Evolutionary conservation across 306 rosid genomes (phyloP).

Genomic region (Pterocarpus santalinus): DNA sequence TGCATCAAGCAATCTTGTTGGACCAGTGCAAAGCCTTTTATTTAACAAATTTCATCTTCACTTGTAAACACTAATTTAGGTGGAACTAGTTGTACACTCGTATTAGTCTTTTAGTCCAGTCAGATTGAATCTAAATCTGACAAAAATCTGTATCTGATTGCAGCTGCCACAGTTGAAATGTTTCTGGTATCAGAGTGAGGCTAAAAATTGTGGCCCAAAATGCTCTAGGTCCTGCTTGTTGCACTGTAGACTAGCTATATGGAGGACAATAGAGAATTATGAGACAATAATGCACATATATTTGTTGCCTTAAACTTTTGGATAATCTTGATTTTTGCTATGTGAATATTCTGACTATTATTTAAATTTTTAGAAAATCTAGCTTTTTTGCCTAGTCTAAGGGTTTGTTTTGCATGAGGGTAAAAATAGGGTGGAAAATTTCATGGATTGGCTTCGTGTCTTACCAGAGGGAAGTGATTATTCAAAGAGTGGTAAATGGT

Average conservation of each 20-base stretch:
- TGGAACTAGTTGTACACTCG: neutral
- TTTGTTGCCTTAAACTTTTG: neutral
- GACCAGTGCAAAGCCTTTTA: slow-evolving; percentile 22
- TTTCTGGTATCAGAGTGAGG: neutral
- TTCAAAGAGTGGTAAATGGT: neutral
- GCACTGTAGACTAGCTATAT: neutral
- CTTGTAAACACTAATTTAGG: neutral
- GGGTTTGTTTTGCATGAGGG: no score
- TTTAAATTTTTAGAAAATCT: neutral
- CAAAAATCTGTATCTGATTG: neutral
- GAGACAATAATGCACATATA: neutral
- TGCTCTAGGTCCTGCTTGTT: slow-evolving; percentile 6
- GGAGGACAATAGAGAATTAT: neutral
- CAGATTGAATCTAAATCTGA: slow-evolving; percentile 3
- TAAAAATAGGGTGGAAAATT: no score
- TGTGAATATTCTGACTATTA: neutral
- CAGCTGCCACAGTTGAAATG: neutral
- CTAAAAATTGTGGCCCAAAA: neutral
- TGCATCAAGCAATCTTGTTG: neutral
- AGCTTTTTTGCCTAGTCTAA: neutral
- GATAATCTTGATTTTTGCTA: neutral
- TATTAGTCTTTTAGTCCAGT: neutral
- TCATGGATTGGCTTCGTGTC: no score
- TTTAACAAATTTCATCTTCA: slow-evolving; percentile 6
- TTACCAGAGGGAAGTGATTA: neutral